Percentiles rank a stretch among this genome's conserved stretches.
Conservation (phyloP, 257 asterid species). For the Solanum bulbocastanum region DNA sequence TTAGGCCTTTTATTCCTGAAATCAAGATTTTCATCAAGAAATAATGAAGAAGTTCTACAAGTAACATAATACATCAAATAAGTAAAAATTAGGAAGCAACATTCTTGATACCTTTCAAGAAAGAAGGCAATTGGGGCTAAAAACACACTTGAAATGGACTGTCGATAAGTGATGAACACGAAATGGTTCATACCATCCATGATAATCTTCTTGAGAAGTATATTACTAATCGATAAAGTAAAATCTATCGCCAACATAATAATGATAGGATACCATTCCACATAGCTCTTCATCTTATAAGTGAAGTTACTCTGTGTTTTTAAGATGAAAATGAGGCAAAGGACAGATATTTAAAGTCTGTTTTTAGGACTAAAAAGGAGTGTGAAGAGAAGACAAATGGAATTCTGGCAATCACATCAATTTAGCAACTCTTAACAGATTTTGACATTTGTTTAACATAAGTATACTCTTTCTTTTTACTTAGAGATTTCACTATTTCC, state of each 20-base stretch:
- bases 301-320: background rate
- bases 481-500: background rate
- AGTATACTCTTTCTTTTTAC: background rate
- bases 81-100: background rate
- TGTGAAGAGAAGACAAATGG: background rate
- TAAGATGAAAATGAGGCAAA: background rate
- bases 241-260: conserved; percentile 39
- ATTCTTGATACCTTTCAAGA: conserved; percentile 40
- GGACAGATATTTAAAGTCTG: background rate
- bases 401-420: background rate
- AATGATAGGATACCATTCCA: conserved; percentile 46
- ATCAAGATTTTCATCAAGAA: background rate
- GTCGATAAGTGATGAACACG: conserved; percentile 74
- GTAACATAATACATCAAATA: background rate
- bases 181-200: conserved; percentile 44
- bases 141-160: conserved; percentile 48
- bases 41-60: background rate
- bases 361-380: background rate
- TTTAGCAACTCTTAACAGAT: background rate
- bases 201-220: conserved; percentile 52
- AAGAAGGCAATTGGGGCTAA: conserved; percentile 50
- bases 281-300: conserved; percentile 22
- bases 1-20: conserved; percentile 69
- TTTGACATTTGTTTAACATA: background rate
- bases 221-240: conserved; percentile 48